Conservation (phyloP, 768 basidiomycete species). For the Podaxis sp. region DNA sequence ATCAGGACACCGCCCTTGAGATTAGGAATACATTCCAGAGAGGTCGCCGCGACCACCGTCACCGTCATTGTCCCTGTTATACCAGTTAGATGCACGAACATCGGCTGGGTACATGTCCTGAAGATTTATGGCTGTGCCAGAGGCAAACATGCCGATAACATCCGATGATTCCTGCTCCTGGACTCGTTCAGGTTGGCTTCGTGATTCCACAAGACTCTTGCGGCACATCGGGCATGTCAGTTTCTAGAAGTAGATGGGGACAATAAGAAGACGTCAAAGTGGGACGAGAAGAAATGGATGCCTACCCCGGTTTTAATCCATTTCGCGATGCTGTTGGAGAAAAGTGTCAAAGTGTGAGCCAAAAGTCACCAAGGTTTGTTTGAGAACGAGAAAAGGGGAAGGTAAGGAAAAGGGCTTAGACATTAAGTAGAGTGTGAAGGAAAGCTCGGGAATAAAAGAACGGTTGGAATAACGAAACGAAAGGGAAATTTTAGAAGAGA, state of each 20-base stretch:
- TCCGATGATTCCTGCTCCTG: neutral
- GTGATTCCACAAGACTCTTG: slow-evolving; percentile 13
- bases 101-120: neutral
- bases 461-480: neutral
- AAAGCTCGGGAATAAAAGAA: neutral
- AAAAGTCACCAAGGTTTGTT: neutral
- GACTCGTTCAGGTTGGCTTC: slow-evolving; percentile 3
- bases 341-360: neutral
- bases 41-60: slow-evolving; percentile 30
- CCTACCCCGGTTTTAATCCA: slow-evolving; percentile 60
- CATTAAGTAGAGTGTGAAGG: neutral
- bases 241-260: slow-evolving; percentile 3
- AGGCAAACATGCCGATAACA: neutral
- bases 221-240: slow-evolving; percentile 15
- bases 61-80: neutral
- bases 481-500: neutral
- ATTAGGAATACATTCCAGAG: slow-evolving; percentile 57
- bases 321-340: slow-evolving; percentile 45
- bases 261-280: neutral
- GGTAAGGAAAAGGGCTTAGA: neutral
- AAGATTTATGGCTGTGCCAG: neutral
- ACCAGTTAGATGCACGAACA: neutral
- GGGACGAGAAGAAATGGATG: slow-evolving; percentile 9
- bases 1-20: neutral
- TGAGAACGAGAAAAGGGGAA: neutral